Conservation (phyloP, 148 eudicot species). For the Diospyros kaki region DNA sequence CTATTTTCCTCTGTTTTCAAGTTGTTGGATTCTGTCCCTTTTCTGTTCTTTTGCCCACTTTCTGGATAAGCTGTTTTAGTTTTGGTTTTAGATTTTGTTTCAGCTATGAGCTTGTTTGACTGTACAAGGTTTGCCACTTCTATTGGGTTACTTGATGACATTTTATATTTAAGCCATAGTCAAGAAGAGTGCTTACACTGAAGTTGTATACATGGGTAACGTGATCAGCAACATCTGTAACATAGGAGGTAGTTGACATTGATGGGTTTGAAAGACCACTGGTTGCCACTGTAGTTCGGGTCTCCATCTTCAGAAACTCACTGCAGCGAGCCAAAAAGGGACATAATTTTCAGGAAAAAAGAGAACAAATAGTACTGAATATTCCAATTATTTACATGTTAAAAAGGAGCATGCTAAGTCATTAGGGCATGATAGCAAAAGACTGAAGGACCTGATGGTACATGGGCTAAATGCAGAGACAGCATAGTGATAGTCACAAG, state of each 20-base stretch:
- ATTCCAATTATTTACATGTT: neutral
- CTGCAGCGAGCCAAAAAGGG: constrained; percentile 28
- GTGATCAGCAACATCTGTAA: constrained; percentile 52
- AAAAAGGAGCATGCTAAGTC: neutral
- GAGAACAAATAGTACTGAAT: neutral
- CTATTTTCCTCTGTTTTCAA: too few relatives aligned
- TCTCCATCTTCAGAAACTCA: constrained; percentile 82
- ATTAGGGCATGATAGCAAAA: neutral
- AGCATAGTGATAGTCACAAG: neutral
- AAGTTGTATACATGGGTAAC: constrained; percentile 68
- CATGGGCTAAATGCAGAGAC: neutral
- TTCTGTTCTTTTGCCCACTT: too few relatives aligned
- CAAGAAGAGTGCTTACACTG: constrained; percentile 43
- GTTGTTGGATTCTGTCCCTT: too few relatives aligned
- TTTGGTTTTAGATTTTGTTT: too few relatives aligned
- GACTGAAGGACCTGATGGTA: neutral
- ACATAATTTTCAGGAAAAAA: neutral
- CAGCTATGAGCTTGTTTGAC: too few relatives aligned
- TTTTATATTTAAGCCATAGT: too few relatives aligned
- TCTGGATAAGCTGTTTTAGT: too few relatives aligned
- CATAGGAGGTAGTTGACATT: constrained; percentile 41
- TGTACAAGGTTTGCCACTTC: too few relatives aligned
- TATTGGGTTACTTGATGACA: too few relatives aligned
- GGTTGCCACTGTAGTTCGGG: constrained; percentile 71
- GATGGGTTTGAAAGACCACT: constrained; percentile 87